These are phyloP conservation scores for Lenzites betulinus DNA, from an alignment of 768 basidiomycete genomes.

Conservation along the genomic window DNA sequence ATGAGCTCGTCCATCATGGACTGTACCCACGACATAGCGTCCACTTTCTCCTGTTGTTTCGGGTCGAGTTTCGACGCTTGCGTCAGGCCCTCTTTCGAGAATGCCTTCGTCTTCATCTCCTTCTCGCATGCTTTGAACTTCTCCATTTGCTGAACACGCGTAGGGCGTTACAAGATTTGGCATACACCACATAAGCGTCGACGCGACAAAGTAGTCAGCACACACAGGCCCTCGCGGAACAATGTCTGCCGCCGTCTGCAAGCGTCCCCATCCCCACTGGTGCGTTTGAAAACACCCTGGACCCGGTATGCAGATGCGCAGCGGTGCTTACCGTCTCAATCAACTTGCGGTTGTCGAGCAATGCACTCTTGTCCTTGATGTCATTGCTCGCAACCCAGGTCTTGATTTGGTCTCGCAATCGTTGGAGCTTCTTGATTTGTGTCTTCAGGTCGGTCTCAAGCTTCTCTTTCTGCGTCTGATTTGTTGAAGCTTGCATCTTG, in stretches of 20 bases:
- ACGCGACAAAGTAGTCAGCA: constrained; percentile 18
- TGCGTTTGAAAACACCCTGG: constrained; percentile 1
- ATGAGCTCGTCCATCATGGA: constrained; percentile 87
- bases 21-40: constrained; percentile 86
- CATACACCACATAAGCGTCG: constrained; percentile 19
- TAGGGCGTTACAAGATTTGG: constrained; percentile 29
- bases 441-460: constrained; percentile 94
- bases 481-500: constrained; percentile 95
- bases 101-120: constrained; percentile 99
- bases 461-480: constrained; percentile 99
- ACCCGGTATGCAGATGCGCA: constrained; percentile 9
- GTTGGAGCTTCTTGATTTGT: constrained; percentile 95
- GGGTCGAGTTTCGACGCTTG: constrained; percentile 95
- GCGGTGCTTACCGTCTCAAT: constrained; percentile 87
- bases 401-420: constrained; percentile 85
- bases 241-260: constrained; percentile 13
- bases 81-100: constrained; percentile 97
- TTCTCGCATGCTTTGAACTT: constrained; percentile 99
- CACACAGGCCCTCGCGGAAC: constrained; percentile 1
- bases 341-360: constrained; percentile 91
- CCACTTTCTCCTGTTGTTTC: constrained; percentile 94
- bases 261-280: constrained; percentile 12
- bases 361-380: constrained; percentile 95
- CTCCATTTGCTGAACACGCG: constrained; percentile 92
- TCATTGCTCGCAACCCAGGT: constrained; percentile 97